These are phyloP conservation scores for Jatropha podagrica DNA, from an alignment of 441 rosid genomes.

Conservation along the genomic window DNA sequence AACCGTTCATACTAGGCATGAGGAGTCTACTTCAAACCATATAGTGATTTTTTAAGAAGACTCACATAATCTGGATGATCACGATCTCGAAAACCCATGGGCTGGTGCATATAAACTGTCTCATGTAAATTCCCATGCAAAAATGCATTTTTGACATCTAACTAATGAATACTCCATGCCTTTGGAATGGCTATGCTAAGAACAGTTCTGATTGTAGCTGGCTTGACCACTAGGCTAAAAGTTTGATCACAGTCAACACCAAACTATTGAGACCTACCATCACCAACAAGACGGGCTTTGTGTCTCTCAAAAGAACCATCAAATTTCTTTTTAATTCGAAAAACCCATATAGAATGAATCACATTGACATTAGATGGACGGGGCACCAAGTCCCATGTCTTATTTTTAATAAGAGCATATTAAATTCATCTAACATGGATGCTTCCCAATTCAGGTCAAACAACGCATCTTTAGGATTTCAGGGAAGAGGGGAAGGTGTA, in stretches of 20 bases:
- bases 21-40: not conserved
- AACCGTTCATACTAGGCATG: not conserved
- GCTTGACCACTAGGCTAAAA: too few species aligned
- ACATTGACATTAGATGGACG: not conserved
- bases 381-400: not conserved
- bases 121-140: not conserved
- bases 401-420: slow-evolving; percentile 7
- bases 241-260: too few species aligned
- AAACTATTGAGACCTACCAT: too few species aligned
- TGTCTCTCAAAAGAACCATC: not conserved
- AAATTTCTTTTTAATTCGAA: not conserved
- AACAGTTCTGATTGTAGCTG: too few species aligned
- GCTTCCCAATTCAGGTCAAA: slow-evolving; percentile 1
- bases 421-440: not conserved
- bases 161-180: too few species aligned
- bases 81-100: not conserved
- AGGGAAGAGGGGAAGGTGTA: not conserved
- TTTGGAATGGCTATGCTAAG: too few species aligned
- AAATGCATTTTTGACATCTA: too few species aligned
- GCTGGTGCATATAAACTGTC: not conserved
- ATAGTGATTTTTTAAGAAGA: not conserved
- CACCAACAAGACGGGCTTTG: too few species aligned
- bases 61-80: not conserved
- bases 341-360: not conserved
- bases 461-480: not conserved